Base-by-base conservation (phyloP, 345 rosid genomes). In the Schrenkiella parvula region DNA sequence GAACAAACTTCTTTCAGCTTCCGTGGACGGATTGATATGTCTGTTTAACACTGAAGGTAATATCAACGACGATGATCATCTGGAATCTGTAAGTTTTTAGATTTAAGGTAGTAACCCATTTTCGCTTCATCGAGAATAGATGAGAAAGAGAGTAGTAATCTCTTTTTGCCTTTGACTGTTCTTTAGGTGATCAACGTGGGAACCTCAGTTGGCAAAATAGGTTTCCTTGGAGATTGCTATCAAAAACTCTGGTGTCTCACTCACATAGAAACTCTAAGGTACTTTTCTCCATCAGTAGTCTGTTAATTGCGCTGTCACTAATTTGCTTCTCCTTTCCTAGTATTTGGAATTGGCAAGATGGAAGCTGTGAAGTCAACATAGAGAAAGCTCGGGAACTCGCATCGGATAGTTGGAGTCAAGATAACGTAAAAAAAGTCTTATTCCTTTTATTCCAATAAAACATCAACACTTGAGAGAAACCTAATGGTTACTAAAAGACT, bases 241-340 rank as follows among this genome's bases (percentile, higher is more conserved):
- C 70, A 81, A 35, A 91, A 86, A 78, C 87, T 89, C 12, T 95
- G 99, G 99, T 95, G 99, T 82, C 84, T 95, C 81, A 88, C 98
- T 15, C 89, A 88, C 50, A 87, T 95, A 14, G 99, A 95, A 86
- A 84, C 93, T 68, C 76, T 91, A 64, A 95, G 99, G 99, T 91
- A 80, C 32, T 29, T n/a, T 62, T 39, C 18, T 65, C 58, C 43
- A 65, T 12, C 39, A 17, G 1, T 19, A 35, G 23, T 39, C 43
- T 57, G 29, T 60, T 6, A 12, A 17, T 50, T 39, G 17, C 1
- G 19, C 26, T 3, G 2, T 42, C 50, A 42, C 73, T 67, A 1
- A 42, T 42, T n/a, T 32, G 15, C 25, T 32, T 29, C 7, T 64
- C 18, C 25, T 58, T 38, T 64, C 67, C 6, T 66, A 91, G 99